A percentile compares a stretch with the other conserved stretches of the same genome.
These are phyloP conservation scores for Pyricularia sp. DNA, from an alignment of 2,329 filamentous ascomycete species.

Conservation along the genomic window DNA sequence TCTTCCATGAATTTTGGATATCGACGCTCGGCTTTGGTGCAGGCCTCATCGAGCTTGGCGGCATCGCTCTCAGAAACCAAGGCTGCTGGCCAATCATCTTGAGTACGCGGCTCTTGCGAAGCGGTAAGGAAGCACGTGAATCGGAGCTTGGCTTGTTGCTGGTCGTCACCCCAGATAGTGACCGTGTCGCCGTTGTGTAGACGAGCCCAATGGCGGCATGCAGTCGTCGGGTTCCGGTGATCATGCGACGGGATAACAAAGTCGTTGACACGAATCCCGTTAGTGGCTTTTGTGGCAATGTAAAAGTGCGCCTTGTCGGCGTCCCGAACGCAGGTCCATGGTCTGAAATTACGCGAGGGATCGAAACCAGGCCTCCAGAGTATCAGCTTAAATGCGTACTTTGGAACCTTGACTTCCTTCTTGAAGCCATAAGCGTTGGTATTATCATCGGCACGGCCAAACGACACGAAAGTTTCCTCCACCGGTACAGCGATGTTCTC, in stretches of 20 bases:
- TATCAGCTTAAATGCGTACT: constrained; percentile 69
- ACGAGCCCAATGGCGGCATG: constrained; percentile 55
- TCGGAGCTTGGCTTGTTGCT: constrained; percentile 25
- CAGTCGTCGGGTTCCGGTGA: constrained; percentile 39
- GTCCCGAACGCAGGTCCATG: constrained; percentile 38
- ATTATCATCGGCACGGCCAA: constrained; percentile 64
- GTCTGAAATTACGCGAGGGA: constrained; percentile 39
- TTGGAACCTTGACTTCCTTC: constrained; percentile 65
- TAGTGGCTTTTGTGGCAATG: constrained; percentile 70
- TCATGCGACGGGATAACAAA: constrained; percentile 51
- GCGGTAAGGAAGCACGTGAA: constrained; percentile 50
- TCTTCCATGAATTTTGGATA: constrained; percentile 30
- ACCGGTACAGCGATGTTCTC: constrained; percentile 55
- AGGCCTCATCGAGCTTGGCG: constrained; percentile 38
- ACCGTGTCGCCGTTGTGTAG: constrained; percentile 72
- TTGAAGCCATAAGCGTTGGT: constrained; percentile 55
- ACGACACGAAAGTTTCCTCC: constrained; percentile 59
- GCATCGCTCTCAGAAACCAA: constrained; percentile 30
- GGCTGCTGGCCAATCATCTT: constrained; percentile 11
- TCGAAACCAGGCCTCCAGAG: constrained; percentile 65
- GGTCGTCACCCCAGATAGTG: constrained; percentile 49
- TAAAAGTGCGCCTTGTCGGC: constrained; percentile 56
- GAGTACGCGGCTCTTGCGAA: constrained; percentile 23
- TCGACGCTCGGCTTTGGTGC: constrained; percentile 33
- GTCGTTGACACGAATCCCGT: constrained; percentile 70